Conservation (phyloP, 192 early-diverging fungal species). For the Entomortierella chlamydospora region DNA sequence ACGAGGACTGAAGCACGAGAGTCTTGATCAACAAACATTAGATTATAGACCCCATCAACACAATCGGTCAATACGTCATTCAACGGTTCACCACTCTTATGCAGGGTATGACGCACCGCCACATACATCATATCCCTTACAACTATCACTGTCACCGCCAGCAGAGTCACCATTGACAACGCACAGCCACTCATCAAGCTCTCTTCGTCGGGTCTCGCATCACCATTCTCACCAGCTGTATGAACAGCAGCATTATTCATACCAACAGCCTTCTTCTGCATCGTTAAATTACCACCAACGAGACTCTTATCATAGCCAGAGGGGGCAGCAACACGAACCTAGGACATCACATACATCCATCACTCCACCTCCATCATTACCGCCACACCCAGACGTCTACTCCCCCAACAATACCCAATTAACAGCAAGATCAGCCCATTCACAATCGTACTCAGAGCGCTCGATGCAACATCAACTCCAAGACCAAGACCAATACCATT, state of each 20-base stretch:
- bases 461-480: background rate
- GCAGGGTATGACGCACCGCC: background rate
- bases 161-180: background rate
- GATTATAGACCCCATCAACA: background rate
- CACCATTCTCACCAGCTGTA: background rate
- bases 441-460: background rate
- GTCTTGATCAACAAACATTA: background rate
- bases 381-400: background rate
- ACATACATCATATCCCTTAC: background rate
- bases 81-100: background rate
- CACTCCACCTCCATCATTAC: background rate
- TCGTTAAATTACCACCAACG: background rate
- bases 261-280: background rate
- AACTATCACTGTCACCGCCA: background rate
- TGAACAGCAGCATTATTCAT: constrained; percentile 6
- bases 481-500: constrained; percentile 1
- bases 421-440: background rate
- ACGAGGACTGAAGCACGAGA: background rate
- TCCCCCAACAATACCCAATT: background rate
- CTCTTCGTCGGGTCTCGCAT: background rate
- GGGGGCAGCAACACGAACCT: background rate
- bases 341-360: background rate
- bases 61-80: background rate
- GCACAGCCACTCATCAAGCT: background rate
- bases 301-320: background rate